A percentile compares a stretch with the other conserved stretches of the same genome.
Conservation (phyloP, 805 yeast genomes). For the Candida nonsorbophila region DNA sequence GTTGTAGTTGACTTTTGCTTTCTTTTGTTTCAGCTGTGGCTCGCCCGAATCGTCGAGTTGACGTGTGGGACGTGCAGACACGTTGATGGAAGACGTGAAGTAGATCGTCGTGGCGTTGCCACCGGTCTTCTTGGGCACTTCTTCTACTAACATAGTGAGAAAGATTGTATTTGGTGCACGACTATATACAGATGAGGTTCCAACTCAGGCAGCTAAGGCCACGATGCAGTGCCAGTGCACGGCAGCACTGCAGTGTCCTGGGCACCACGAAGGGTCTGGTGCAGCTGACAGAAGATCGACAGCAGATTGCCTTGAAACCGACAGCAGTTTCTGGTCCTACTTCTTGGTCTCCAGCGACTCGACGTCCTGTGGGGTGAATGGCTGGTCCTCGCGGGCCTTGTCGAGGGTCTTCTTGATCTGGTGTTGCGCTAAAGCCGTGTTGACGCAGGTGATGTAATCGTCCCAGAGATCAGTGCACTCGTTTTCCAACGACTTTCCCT, state of each 20-base stretch:
- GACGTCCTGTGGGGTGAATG: slow-evolving; percentile 47
- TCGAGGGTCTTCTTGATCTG: slow-evolving; percentile 81
- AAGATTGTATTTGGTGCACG: too few relatives aligned
- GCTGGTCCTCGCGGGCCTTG: slow-evolving; percentile 86
- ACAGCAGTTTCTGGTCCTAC: too few relatives aligned
- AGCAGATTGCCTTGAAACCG: too few relatives aligned
- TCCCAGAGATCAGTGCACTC: slow-evolving; percentile 92
- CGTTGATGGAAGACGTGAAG: slow-evolving; percentile 36
- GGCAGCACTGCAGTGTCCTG: too few relatives aligned
- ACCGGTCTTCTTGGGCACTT: slow-evolving; percentile 29
- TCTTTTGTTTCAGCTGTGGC: slow-evolving; percentile 21
- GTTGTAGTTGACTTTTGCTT: slow-evolving; percentile 41
- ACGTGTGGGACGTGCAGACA: slow-evolving; percentile 30
- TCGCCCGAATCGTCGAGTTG: slow-evolving; percentile 12
- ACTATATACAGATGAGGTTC: too few relatives aligned
- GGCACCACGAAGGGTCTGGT: too few relatives aligned
- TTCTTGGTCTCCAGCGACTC: slow-evolving; percentile 7
- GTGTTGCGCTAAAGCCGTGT: slow-evolving; percentile 60
- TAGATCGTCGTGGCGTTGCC: slow-evolving; percentile 31
- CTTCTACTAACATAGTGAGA: slow-evolving; percentile 38
- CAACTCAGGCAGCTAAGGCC: too few relatives aligned
- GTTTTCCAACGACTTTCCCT: slow-evolving; percentile 54
- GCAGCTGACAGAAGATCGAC: too few relatives aligned
- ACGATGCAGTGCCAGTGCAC: too few relatives aligned
- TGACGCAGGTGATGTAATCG: slow-evolving; percentile 83